These are phyloP conservation scores for Podospora pseudoanserina DNA, from an alignment of 495 filamentous ascomycete genomes.

Conservation along the genomic window DNA sequence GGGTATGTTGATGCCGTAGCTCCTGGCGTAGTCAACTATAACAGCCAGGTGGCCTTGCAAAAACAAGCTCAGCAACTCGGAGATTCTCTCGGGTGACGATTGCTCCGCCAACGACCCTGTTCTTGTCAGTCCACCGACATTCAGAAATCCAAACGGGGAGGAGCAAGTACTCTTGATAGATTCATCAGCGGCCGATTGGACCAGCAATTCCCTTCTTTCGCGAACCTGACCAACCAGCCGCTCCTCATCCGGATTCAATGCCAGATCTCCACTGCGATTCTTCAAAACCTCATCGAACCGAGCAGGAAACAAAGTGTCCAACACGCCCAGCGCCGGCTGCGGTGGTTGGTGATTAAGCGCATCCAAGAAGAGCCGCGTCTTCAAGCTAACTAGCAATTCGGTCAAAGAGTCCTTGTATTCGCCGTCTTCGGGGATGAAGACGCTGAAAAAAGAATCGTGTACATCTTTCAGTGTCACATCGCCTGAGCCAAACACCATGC, in stretches of 20 bases:
- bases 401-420: constrained; percentile 53
- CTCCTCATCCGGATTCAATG: constrained; percentile 66
- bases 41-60: constrained; percentile 69
- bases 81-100: constrained; percentile 77
- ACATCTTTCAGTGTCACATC: constrained; percentile 80
- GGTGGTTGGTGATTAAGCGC: constrained; percentile 56
- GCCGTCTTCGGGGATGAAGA: constrained; percentile 72
- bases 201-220: constrained; percentile 64
- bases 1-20: constrained; percentile 38
- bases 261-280: constrained; percentile 60
- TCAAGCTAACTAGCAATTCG: constrained; percentile 75
- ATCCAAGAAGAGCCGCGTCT: constrained; percentile 80
- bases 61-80: constrained; percentile 68
- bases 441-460: constrained; percentile 78
- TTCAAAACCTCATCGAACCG: constrained; percentile 63
- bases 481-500: constrained; percentile 75
- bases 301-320: constrained; percentile 71
- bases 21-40: constrained; percentile 52
- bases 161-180: constrained; percentile 38
- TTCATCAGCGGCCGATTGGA: constrained; percentile 58
- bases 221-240: constrained; percentile 64
- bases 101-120: constrained; percentile 62
- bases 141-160: neutral
- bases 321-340: constrained; percentile 57
- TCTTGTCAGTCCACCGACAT: constrained; percentile 25